These are phyloP conservation scores for Auxenochlorella protothecoides DNA, from an alignment of 139 green algal genomes.

Conservation along the genomic window DNA sequence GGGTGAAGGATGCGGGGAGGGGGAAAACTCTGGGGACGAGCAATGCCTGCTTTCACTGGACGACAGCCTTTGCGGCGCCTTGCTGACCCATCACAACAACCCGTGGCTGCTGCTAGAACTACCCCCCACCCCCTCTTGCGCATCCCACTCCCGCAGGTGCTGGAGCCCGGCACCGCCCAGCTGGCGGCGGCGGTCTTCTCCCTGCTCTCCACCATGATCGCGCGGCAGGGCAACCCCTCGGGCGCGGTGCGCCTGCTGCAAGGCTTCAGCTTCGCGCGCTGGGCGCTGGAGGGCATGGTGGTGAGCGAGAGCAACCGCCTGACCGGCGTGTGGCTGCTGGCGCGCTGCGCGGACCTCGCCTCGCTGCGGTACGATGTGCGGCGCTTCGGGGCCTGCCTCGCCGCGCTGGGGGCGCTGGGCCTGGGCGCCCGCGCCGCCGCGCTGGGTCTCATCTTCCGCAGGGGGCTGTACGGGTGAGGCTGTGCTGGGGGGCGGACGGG, in stretches of 20 bases:
- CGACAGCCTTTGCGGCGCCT: no score
- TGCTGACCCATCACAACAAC: no score
- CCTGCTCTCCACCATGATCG: constrained; percentile 37
- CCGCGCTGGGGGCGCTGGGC: constrained; percentile 27
- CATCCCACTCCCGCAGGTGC: constrained; percentile 11
- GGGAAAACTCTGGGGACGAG: no score
- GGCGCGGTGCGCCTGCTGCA: constrained; percentile 15
- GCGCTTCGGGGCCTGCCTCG: constrained; percentile 23
- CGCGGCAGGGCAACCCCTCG: constrained; percentile 18
- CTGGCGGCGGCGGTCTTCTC: constrained; percentile 35
- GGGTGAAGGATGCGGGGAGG: neutral
- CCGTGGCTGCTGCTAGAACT: neutral
- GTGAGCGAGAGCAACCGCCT: constrained; percentile 36
- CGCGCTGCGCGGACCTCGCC: constrained; percentile 42
- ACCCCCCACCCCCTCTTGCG: neutral
- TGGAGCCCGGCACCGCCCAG: constrained; percentile 34
- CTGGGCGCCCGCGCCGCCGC: constrained; percentile 1
- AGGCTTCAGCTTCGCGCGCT: constrained; percentile 36
- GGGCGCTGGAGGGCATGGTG: constrained; percentile 39
- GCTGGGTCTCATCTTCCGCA: no score
- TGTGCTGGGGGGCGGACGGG: no score
- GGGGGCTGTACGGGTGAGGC: no score
- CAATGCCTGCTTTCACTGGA: no score
- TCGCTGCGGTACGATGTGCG: constrained; percentile 30
- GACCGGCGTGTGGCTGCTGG: constrained; percentile 45